Base-by-base conservation (phyloP, 352 stramenopile genomes). In the Aphanomyces euteiches region DNA sequence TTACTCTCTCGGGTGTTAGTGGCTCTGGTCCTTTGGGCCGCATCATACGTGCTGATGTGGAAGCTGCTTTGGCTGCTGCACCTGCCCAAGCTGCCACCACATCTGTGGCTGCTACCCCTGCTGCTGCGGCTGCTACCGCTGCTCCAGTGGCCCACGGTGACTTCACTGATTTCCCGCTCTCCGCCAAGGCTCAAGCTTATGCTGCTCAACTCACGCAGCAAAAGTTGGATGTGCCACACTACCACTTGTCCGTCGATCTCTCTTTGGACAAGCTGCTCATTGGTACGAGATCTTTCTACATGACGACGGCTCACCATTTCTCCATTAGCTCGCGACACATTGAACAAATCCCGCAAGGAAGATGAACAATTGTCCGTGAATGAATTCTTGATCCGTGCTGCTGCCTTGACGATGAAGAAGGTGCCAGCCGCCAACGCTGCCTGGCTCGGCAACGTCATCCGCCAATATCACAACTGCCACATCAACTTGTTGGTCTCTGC, bases 321-420 rank as follows among this genome's bases (percentile, higher is more conserved):
- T 5, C 69, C 97, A 73, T 64, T 77, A 72, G 77, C 82, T 15
- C 92, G 97, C 58, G 97, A 98, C 47, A 72, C 86, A 36, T 76
- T 99, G 34, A 94, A 94, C 71, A 84, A 97, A 37, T 93, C 93
- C 60, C 95, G 96, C 69, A 80, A 86, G 38, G 97, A 96, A 85
- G 80, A 90, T 67, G 71, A 85, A 77, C 64, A 99, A 76, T 88
- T 99, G 21, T 98, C 93, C 7, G 96, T 99, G 56, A 99, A 99
- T 79, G 97, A 99, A 77, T 92, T 99, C 72, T 87, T 99, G 61
- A 95, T 99, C 72, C 96, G 96, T 65, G 94, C 94, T 38, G 94
- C 85, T 15, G 97, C 96, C 47, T 81, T 99, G 54, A 96, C 97
- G 10, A 93, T 99, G 72, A 85, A 95, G 69, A 97, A 99, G 80